These are phyloP conservation scores for Globisporangium lucens DNA, from an alignment of 352 stramenopile genomes.

Conservation along the genomic window DNA sequence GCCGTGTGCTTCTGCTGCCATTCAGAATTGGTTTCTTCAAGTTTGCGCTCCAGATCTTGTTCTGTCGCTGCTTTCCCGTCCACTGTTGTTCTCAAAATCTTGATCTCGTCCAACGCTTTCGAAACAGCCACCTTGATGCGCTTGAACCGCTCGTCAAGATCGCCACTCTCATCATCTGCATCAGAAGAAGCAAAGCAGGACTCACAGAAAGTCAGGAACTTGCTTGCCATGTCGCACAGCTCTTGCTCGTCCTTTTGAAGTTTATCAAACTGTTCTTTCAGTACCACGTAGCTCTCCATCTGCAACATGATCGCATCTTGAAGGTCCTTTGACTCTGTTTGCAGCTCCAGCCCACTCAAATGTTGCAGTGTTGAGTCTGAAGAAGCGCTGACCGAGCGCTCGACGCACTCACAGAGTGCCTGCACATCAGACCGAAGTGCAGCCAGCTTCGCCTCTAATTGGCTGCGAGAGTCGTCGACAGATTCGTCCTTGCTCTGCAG, in stretches of 20 bases:
- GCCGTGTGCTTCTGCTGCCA: not conserved
- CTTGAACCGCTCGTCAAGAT: not conserved
- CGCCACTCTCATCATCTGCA: not conserved
- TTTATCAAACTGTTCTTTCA: not conserved
- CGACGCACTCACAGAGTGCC: slow-evolving; percentile 3
- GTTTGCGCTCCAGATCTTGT: slow-evolving; percentile 1
- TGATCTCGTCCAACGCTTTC: slow-evolving; percentile 2
- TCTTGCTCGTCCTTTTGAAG: not conserved
- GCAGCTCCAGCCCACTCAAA: not conserved
- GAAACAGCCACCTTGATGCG: not conserved
- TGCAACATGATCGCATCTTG: slow-evolving; percentile 15
- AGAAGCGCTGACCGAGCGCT: not conserved
- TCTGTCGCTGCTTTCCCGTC: not conserved
- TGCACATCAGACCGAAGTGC: slow-evolving; percentile 5
- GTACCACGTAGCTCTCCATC: not conserved
- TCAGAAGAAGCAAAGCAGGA: not conserved
- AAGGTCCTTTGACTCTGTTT: not conserved
- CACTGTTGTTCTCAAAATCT: not conserved
- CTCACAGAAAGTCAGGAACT: slow-evolving; percentile 8
- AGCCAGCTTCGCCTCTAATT: slow-evolving; percentile 2
- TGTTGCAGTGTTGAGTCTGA: not conserved
- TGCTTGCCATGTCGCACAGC: not conserved
- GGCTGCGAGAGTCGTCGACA: slow-evolving; percentile 6
- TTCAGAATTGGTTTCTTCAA: not conserved
- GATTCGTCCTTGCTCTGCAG: slow-evolving; percentile 18